Evolutionary conservation across 805 yeast species (phyloP), one percentile per base, ranked within the genome.

Genomic region (Diddensiella caesifluorescens): DNA sequence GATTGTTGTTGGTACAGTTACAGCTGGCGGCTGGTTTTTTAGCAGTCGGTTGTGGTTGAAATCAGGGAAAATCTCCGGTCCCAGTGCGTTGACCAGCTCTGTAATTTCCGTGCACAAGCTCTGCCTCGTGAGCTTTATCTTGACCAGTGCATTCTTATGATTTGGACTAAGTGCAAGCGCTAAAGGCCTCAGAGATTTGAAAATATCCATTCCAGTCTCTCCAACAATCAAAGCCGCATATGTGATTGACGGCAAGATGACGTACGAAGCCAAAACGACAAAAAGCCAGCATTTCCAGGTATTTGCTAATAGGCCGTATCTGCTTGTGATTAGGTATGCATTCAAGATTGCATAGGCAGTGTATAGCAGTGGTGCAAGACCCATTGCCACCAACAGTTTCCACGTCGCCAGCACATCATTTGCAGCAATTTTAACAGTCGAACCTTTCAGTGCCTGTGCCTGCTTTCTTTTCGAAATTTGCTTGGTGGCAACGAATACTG

Each of bases 331-430:
- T 45, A 47, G 50, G 47, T 42, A 58, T n/a, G 74, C 60, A 44
- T 58, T 68, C 50, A 61, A 53, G 48, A 59, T 48, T 44, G 97
- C 87, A 64, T 92, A 92, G 44, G 83, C 68, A 27, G 79, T 76
- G 67, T 90, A 92, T 22, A 92, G 67, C 31, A 86, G 60, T 2
- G 98, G 98, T 0, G 97, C 94, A 41, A 86, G 65, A 4, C 90
- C 94, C 75, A 92, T 74, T 25, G 89, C 79, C 29, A 90, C 87
- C 49, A 92, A 69, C 35, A 92, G 81, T 63, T 92, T 92, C 98
- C 98, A 92, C 1, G 97, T 89, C 1, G 97, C 97, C 46, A 92
- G 75, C 20, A 92, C 97, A 62, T 92, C 98, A 44, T 79, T 82
- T 13, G 95, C 98, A 56, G 80, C 79, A 46, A 92, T 80, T 60